These are phyloP conservation scores for Cystofilobasidium capitatum DNA, from an alignment of 768 basidiomycete genomes.

Conservation along the genomic window DNA sequence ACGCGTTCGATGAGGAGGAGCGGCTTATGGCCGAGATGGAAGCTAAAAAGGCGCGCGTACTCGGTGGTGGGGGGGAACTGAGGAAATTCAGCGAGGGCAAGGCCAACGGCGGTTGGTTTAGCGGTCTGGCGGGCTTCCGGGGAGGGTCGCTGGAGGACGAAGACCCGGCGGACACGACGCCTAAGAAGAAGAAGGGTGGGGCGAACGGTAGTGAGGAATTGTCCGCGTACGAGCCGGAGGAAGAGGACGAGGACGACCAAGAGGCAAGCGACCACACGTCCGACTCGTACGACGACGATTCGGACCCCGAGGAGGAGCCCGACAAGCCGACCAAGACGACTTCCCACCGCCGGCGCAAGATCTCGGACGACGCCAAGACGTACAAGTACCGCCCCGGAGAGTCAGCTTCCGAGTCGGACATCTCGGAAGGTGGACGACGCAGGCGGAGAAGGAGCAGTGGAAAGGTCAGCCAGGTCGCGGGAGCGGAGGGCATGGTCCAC, in stretches of 20 bases:
- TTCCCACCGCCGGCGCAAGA: conserved; percentile 2
- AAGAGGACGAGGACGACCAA: not conserved
- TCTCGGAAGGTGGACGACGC: conserved; percentile 48
- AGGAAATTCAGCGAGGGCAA: not conserved
- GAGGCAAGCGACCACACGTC: not conserved
- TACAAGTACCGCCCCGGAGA: conserved; percentile 35
- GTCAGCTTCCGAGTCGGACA: conserved; percentile 44
- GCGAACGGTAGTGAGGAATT: no score
- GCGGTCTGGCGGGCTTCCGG: conserved; percentile 6
- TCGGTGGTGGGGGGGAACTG: not conserved
- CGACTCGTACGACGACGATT: conserved; percentile 1
- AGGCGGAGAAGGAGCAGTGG: conserved; percentile 40
- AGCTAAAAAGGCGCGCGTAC: not conserved
- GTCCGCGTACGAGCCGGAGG: not conserved
- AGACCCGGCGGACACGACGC: not conserved
- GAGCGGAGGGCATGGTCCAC: conserved; percentile 29
- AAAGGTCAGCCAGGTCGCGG: conserved; percentile 39
- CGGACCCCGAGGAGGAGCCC: conserved; percentile 7
- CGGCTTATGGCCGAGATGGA: conserved; percentile 21
- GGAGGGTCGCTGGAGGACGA: not conserved
- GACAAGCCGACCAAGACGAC: conserved; percentile 19
- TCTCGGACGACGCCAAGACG: conserved; percentile 31
- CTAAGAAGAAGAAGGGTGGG: conserved; percentile 4
- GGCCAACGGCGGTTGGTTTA: conserved; percentile 11
- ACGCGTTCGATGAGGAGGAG: conserved; percentile 27